Base-by-base conservation (phyloP, 2,329 filamentous ascomycete species). In the Diaporthe citri region DNA sequence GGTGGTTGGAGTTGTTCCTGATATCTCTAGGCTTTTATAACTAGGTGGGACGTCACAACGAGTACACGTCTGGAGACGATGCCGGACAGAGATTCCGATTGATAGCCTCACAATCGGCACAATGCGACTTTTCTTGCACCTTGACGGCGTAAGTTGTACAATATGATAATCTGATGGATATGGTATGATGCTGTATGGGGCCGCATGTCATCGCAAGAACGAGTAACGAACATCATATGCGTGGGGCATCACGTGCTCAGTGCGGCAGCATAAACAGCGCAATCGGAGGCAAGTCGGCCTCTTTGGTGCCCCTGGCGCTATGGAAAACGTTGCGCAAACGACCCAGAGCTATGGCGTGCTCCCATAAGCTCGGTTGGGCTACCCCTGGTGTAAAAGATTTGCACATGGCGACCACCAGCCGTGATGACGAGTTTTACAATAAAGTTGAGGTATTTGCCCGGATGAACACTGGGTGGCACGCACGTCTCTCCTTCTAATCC, bases 201-300 rank as follows among this genome's bases (percentile, higher is more conserved):
- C 39, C 15, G 59, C 59, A 31, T 28, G 22, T 12, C n/a, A 46
- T 2, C 39, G 39, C 59, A 31, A 43, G n/a, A 20, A 39, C 7
- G n/a, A 62, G n/a, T 31, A 9, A 28, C 64, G 36, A 46, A 52
- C 51, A 69, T 15, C 64, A 69, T 69, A 69, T n/a, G 43, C 41
- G 64, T 69, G 64, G 64, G 64, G 64, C 64, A 51, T 69, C 55
- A 41, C 64, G 64, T 69, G 64, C 64, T 69, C 20, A 13, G 25
- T 2, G 59, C 59, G 39, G 59, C 36, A 46, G 59, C 59, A 62
- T 31, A 46, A 22, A 3, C 39, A 43, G 28, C 59, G 59, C 59
- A 31, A 31, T 62, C 59, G 59, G 59, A 13, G 39, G 59, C 59
- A 62, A 62, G 9, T 46, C 59, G 59, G 39, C 59, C 39, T 28